Conservation (phyloP, 2,329 filamentous ascomycete species). For the Phoma sp. region DNA sequence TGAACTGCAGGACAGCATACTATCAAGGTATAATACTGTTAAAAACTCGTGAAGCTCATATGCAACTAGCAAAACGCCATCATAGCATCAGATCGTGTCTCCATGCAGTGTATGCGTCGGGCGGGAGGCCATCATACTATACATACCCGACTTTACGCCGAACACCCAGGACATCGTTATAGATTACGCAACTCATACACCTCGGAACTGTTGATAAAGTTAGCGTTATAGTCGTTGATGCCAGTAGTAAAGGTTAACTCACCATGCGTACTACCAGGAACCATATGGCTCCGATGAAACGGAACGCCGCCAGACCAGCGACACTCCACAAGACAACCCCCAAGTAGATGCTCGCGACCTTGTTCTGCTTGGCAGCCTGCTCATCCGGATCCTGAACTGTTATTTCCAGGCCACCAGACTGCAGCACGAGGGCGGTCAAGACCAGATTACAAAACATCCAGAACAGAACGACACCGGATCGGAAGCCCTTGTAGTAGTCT, state of each 20-base stretch:
- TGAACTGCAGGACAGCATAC: constrained; percentile 7
- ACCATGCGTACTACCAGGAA: constrained; percentile 72
- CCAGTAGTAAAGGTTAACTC: constrained; percentile 21
- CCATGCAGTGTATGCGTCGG: neutral
- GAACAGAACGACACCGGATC: constrained; percentile 85
- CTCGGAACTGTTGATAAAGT: constrained; percentile 55
- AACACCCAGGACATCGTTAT: constrained; percentile 6
- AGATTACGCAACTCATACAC: constrained; percentile 49
- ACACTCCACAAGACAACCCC: constrained; percentile 88
- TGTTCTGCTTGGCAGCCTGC: constrained; percentile 53
- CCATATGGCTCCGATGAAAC: constrained; percentile 88
- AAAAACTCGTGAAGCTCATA: constrained; percentile 16
- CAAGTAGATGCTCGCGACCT: constrained; percentile 81
- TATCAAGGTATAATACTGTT: constrained; percentile 19
- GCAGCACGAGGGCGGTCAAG: constrained; percentile 83
- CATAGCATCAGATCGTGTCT: neutral
- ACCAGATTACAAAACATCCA: constrained; percentile 98
- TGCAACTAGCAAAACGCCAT: constrained; percentile 8
- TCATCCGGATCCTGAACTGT: constrained; percentile 49
- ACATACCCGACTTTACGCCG: constrained; percentile 4
- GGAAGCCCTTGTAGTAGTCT: constrained; percentile 97
- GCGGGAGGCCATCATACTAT: constrained; percentile 2
- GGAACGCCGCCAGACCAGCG: constrained; percentile 80
- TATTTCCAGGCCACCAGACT: constrained; percentile 77
- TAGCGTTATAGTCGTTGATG: constrained; percentile 23